These are phyloP conservation scores for Aureobasidium sp. DNA, from an alignment of 2,329 filamentous ascomycete species.

Conservation along the genomic window DNA sequence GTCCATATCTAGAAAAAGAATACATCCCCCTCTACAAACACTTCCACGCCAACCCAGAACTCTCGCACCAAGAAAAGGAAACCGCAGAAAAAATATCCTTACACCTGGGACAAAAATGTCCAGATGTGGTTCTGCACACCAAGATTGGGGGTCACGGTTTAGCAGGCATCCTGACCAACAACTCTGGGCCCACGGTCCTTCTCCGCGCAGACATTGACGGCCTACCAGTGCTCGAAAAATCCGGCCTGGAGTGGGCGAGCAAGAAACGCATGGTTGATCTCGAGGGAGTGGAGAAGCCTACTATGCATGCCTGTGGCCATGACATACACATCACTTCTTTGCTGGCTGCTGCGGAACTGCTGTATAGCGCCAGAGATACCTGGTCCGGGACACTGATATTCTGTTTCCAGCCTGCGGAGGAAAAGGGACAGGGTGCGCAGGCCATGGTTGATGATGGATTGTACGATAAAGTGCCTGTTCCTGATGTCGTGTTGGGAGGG, in stretches of 20 bases:
- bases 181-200: constrained; percentile 48
- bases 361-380: constrained; percentile 36
- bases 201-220: constrained; percentile 58
- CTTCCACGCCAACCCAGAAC: constrained; percentile 53
- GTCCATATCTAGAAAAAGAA: constrained; percentile 33
- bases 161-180: constrained; percentile 51
- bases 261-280: constrained; percentile 37
- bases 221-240: constrained; percentile 51
- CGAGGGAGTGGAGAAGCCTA: constrained; percentile 45
- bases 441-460: constrained; percentile 56
- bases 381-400: constrained; percentile 60
- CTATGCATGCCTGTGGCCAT: constrained; percentile 65
- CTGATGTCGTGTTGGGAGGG: constrained; percentile 50
- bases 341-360: constrained; percentile 47
- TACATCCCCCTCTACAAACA: constrained; percentile 53
- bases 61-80: constrained; percentile 50
- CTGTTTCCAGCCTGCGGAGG: constrained; percentile 62
- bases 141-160: constrained; percentile 55
- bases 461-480: constrained; percentile 48
- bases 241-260: constrained; percentile 51
- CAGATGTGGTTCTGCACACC: constrained; percentile 40
- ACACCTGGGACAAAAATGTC: constrained; percentile 31
- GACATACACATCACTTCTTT: constrained; percentile 57
- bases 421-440: constrained; percentile 55
- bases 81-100: constrained; percentile 44